Conservation (phyloP, 2,329 filamentous ascomycete species). For the Coniella vitis region DNA sequence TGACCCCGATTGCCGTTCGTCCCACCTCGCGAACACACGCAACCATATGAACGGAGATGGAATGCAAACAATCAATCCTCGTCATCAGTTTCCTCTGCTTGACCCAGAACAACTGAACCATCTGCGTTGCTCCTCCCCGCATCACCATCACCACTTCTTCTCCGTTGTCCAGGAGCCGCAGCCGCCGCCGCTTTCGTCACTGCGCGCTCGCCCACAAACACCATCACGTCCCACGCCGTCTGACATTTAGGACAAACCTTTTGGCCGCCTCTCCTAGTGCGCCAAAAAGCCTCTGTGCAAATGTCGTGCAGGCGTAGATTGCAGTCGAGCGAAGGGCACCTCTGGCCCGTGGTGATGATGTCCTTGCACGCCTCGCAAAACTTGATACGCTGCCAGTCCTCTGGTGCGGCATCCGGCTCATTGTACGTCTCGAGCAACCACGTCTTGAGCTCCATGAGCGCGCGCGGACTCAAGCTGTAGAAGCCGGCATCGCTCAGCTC, state of each 20-base stretch:
- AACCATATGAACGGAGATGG: too few relatives aligned
- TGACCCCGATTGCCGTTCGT: too few relatives aligned
- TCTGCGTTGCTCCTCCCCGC: slow-evolving; percentile 27
- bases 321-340: slow-evolving; percentile 66
- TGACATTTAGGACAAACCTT: slow-evolving; percentile 59
- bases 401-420: slow-evolving; percentile 53
- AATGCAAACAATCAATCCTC: background rate
- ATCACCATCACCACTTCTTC: slow-evolving; percentile 22
- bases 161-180: slow-evolving; percentile 38
- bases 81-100: slow-evolving; percentile 17
- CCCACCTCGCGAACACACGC: too few relatives aligned
- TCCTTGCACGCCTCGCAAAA: slow-evolving; percentile 84
- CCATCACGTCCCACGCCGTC: slow-evolving; percentile 40
- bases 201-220: slow-evolving; percentile 50
- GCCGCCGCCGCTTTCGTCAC: slow-evolving; percentile 49
- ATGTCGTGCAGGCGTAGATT: slow-evolving; percentile 66
- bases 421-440: slow-evolving; percentile 93
- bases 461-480: slow-evolving; percentile 70
- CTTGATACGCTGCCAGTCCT: slow-evolving; percentile 71
- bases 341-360: slow-evolving; percentile 76
- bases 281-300: slow-evolving; percentile 69
- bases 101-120: slow-evolving; percentile 26
- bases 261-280: slow-evolving; percentile 43
- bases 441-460: slow-evolving; percentile 73
- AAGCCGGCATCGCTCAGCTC: slow-evolving; percentile 65